These are phyloP conservation scores for Neurospora intermedia DNA, from an alignment of 495 filamentous ascomycete species.

Conservation along the genomic window DNA sequence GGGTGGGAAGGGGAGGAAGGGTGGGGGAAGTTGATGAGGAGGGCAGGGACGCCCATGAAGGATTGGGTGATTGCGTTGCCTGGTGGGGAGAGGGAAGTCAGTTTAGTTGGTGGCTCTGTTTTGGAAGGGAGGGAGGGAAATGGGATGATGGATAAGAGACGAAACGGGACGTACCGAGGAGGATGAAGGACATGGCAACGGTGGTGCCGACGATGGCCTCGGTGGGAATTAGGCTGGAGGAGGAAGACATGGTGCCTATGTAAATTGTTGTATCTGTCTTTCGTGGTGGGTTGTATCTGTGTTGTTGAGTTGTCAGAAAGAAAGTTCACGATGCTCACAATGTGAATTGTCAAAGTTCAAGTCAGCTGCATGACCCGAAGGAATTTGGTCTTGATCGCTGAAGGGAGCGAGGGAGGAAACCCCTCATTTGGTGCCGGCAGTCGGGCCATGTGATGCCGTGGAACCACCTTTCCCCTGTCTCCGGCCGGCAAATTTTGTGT, in stretches of 20 bases:
- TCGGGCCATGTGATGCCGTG: not conserved
- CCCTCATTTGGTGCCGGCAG: not conserved
- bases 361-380: not conserved
- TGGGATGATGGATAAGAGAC: not conserved
- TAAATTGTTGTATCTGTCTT: not conserved
- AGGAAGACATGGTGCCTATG: not conserved
- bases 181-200: slow-evolving; percentile 34
- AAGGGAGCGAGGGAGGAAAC: not conserved
- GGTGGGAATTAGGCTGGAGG: slow-evolving; percentile 3
- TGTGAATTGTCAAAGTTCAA: not conserved
- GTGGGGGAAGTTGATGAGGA: slow-evolving; percentile 36
- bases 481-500: not conserved
- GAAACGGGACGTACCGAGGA: slow-evolving; percentile 24
- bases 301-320: not conserved
- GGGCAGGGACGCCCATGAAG: slow-evolving; percentile 39
- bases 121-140: not conserved
- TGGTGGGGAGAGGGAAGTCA: slow-evolving; percentile 2
- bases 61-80: slow-evolving; percentile 43
- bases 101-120: not conserved
- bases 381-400: not conserved
- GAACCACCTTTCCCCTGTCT: not conserved
- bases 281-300: not conserved
- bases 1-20: slow-evolving; percentile 26
- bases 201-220: slow-evolving; percentile 25
- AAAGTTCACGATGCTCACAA: not conserved